Conservation (phyloP, 495 filamentous ascomycete genomes). For the Trichoderma virens region DNA sequence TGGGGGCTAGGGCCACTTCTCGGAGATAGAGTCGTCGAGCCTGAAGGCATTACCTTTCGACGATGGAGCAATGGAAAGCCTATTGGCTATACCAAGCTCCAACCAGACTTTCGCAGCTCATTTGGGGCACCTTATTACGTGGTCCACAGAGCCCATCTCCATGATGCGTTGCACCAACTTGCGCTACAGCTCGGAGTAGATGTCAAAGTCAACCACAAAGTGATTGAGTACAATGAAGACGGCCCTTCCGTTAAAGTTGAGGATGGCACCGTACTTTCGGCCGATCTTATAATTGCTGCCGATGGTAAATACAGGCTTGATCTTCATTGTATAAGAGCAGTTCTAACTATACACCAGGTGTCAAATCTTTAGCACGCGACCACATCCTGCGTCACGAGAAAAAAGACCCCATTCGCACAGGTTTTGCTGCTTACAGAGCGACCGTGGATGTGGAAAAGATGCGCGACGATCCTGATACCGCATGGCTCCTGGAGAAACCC, state of each 20-base stretch:
- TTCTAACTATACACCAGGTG: background rate
- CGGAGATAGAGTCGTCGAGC: background rate
- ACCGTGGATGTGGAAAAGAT: conserved; percentile 38
- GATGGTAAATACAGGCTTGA: conserved; percentile 48
- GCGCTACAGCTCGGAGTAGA: conserved; percentile 30
- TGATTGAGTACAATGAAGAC: conserved; percentile 31
- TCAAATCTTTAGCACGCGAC: background rate
- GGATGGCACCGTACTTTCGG: conserved; percentile 23
- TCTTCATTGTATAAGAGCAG: conserved; percentile 36
- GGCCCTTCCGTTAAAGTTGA: conserved; percentile 26
- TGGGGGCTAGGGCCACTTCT: background rate
- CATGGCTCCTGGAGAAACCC: conserved; percentile 39
- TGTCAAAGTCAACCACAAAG: conserved; percentile 21
- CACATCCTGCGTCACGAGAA: background rate
- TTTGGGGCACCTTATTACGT: background rate
- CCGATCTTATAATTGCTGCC: conserved; percentile 45
- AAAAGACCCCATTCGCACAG: background rate
- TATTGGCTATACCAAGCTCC: background rate
- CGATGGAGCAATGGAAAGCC: background rate
- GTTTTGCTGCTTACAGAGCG: conserved; percentile 39
- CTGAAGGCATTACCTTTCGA: background rate
- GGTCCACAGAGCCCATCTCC: conserved; percentile 38
- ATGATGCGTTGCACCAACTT: conserved; percentile 28
- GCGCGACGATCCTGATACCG: conserved; percentile 34
- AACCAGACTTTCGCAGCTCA: background rate